Evolutionary conservation across 1,284 basidiomycete species (phyloP).

Genomic region (Macrocystidia cucumis): DNA sequence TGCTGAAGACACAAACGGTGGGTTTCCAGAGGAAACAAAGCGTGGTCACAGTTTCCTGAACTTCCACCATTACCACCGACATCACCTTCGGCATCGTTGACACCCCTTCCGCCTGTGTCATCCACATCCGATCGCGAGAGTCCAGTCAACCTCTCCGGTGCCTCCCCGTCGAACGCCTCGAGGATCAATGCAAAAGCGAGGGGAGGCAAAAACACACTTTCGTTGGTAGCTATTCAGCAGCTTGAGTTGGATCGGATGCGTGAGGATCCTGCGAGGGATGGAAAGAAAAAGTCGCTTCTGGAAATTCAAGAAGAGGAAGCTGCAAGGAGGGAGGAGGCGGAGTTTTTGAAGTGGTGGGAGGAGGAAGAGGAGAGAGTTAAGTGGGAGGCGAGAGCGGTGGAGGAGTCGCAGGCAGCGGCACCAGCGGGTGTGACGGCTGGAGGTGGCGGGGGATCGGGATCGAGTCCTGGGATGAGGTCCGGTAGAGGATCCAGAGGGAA

Average conservation of each 20-base stretch:
- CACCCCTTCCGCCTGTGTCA: constrained; percentile 25
- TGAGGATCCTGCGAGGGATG: constrained; percentile 23
- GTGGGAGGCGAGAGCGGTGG: constrained; percentile 10
- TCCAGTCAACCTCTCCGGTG: too few species aligned
- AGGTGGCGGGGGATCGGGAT: too few species aligned
- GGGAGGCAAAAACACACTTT: too few species aligned
- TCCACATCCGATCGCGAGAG: too few species aligned
- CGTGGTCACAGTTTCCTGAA: constrained; percentile 50
- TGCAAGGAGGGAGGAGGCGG: constrained; percentile 55
- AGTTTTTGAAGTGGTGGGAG: constrained; percentile 84
- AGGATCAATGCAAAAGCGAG: too few species aligned
- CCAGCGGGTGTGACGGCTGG: too few species aligned
- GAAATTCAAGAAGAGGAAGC: constrained; percentile 85
- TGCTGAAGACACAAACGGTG: constrained; percentile 2
- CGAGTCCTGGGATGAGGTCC: too few species aligned
- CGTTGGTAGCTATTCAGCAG: constrained; percentile 80
- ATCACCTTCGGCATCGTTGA: constrained; percentile 23
- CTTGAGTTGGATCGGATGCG: constrained; percentile 57
- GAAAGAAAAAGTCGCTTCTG: constrained; percentile 57
- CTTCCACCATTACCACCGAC: too few species aligned
- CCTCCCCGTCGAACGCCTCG: too few species aligned
- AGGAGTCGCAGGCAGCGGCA: too few species aligned
- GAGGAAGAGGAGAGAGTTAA: constrained; percentile 56
- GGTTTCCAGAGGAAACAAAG: constrained; percentile 33
- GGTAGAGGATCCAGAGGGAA: too few species aligned